Conservation (phyloP, 805 yeast genomes). For the Torulaspora quercuum region DNA sequence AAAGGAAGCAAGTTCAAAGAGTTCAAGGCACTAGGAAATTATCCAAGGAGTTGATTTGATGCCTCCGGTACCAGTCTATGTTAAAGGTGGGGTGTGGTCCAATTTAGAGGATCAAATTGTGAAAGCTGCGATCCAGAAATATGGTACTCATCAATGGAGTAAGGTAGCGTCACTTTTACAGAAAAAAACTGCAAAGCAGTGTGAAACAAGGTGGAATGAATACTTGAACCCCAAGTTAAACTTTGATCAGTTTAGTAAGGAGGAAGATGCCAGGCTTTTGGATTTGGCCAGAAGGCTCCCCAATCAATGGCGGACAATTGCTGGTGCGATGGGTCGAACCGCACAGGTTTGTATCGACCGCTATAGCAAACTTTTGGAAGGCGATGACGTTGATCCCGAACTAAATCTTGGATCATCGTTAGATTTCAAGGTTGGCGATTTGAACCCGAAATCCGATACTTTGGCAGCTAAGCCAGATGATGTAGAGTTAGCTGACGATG, state of each 20-base stretch:
- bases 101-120: conserved; percentile 79
- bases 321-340: conserved; percentile 74
- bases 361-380: conserved; percentile 59
- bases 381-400: conserved; percentile 16
- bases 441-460: conserved; percentile 71
- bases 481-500: conserved; percentile 79
- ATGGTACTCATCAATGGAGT: conserved; percentile 93
- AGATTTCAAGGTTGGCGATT: conserved; percentile 46
- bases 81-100: conserved; percentile 90
- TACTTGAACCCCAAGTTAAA: conserved; percentile 73
- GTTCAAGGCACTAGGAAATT: too few relatives aligned
- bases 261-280: conserved; percentile 72
- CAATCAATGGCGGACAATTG: conserved; percentile 93
- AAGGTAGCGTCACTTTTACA: conserved; percentile 83
- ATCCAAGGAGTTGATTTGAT: too few relatives aligned
- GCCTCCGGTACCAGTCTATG: conserved; percentile 59
- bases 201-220: conserved; percentile 89
- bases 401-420: conserved; percentile 39
- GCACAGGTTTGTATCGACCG: conserved; percentile 84
- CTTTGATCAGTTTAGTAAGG: conserved; percentile 63
- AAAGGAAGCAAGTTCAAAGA: too few relatives aligned
- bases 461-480: conserved; percentile 80
- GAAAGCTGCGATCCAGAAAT: conserved; percentile 86
- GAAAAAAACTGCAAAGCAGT: conserved; percentile 85
- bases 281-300: conserved; percentile 69